phyloP scores from a whole-genome alignment of 1,284 basidiomycete genomes.

The Pholiota adiposa region DNA sequence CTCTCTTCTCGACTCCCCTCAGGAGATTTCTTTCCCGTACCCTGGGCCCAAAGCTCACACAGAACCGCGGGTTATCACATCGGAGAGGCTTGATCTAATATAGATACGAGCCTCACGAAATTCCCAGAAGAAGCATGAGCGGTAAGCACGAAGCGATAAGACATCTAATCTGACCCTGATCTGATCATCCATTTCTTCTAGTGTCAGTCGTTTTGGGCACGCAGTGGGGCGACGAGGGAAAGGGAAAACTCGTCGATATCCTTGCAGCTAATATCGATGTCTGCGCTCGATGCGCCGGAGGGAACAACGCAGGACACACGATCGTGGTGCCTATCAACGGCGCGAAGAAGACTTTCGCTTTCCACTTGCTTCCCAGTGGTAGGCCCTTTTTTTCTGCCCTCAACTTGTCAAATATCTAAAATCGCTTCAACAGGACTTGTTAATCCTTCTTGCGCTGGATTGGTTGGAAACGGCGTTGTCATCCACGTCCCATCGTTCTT shows the following conservation, averaged over 20 bases:
- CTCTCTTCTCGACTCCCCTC: constrained; percentile 11
- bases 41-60: not conserved
- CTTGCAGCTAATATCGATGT: constrained; percentile 88
- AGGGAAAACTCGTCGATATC: constrained; percentile 95
- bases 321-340: constrained; percentile 86
- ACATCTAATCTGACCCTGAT: constrained; percentile 24
- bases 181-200: constrained; percentile 28
- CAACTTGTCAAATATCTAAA: constrained; percentile 8
- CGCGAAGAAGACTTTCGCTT: constrained; percentile 87
- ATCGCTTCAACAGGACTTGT: constrained; percentile 69
- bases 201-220: constrained; percentile 84
- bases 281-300: constrained; percentile 96
- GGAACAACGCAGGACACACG: constrained; percentile 99
- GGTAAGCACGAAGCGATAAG: constrained; percentile 17
- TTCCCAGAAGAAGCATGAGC: constrained; percentile 20
- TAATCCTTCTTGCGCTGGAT: constrained; percentile 85
- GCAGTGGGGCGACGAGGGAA: constrained; percentile 97
- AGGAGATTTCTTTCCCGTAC: constrained; percentile 10
- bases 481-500: constrained; percentile 97
- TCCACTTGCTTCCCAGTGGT: constrained; percentile 96
- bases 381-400: constrained; percentile 30
- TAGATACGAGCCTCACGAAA: not conserved
- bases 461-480: constrained; percentile 95
- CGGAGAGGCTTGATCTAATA: not conserved
- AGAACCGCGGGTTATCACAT: not conserved